Conservation (phyloP, 805 yeast species). For the Wickerhamomyces queroliae region DNA sequence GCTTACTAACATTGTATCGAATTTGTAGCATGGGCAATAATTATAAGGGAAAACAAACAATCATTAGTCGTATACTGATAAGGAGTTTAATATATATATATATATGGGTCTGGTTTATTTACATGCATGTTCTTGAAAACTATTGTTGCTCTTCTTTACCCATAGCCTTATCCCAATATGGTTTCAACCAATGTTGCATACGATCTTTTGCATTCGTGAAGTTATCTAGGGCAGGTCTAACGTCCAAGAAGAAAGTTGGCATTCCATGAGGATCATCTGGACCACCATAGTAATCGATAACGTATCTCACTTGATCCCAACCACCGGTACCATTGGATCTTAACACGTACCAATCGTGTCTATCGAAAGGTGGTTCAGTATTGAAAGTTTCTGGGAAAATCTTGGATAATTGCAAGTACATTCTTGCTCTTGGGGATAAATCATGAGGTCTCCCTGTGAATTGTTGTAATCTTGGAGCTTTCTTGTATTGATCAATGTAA, state of each 20-base stretch:
- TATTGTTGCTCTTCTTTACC: conserved; percentile 31
- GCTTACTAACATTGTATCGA: too few species aligned
- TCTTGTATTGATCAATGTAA: conserved; percentile 46
- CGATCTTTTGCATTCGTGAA: conserved; percentile 62
- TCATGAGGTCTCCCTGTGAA: conserved; percentile 93
- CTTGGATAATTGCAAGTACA: conserved; percentile 59
- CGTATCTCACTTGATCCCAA: conserved; percentile 79
- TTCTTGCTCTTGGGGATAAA: conserved; percentile 77
- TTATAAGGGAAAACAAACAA: too few species aligned
- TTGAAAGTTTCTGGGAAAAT: conserved; percentile 69
- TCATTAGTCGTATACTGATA: too few species aligned
- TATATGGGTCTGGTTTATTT: too few species aligned
- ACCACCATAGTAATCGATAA: conserved; percentile 94
- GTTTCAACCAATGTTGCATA: conserved; percentile 58
- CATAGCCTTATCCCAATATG: conserved; percentile 66
- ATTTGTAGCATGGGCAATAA: too few species aligned
- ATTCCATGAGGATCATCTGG: conserved; percentile 86
- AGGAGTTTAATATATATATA: too few species aligned
- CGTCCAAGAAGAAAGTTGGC: conserved; percentile 91
- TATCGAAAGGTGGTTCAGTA: conserved; percentile 86
- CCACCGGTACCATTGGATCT: conserved; percentile 43
- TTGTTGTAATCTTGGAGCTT: conserved; percentile 70
- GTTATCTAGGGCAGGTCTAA: conserved; percentile 88
- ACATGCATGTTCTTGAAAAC: conserved; percentile 20
- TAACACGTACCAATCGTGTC: conserved; percentile 98